Base-by-base conservation (phyloP, 352 stramenopile genomes). In the Labyrinthula sp. region DNA sequence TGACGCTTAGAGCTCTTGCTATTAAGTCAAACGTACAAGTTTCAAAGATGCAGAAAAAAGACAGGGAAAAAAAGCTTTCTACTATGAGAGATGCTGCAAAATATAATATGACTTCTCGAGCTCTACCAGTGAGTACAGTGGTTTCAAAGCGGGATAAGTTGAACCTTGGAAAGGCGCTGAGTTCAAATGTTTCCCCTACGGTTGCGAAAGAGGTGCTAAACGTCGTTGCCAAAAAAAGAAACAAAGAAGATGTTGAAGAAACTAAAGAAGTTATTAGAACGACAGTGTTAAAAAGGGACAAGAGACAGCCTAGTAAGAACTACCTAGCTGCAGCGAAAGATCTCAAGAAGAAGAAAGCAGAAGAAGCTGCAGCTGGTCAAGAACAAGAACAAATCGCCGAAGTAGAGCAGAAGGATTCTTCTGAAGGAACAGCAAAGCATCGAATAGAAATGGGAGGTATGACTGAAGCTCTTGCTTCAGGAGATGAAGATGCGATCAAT, bases 21-120 rank as follows among this genome's bases (percentile, higher is more conserved):
- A 52, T 52, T 24, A 45, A 47, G 43, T 50, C 43, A 3, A 28
- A 45, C 23, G 31, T 31, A 21, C 21, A 43, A 3, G 22, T 38
- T 21, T 9, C 3, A 3, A 17, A 43, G 18, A 21, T 38, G n/a
- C 9, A 43, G 37, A 3, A 43, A 26, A 3, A 43, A 26, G 37
- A 43, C 18, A 41, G 3, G 3, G 3, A 3, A 3, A 26, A 21
- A 14, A 3, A 38, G 3, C 3, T 8, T 14, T 21, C 3, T 3
- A 26, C 37, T 3, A 41, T 38, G 37, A 14, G 37, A 3, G 22
- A 26, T 26, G 37, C 37, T 26, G 37, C 34, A 3, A 52, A 54
- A 35, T 52, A 52, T 28, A 52, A 50, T 35, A 52, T 52, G 43
- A 52, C 43, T 4, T 45, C 31, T 29, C 30, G 43, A 18, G 43